A percentile compares a stretch with the other conserved stretches of the same genome.
These are phyloP conservation scores for Albifimbria verrucaria DNA, from an alignment of 2,329 filamentous ascomycete genomes.

Conservation along the genomic window DNA sequence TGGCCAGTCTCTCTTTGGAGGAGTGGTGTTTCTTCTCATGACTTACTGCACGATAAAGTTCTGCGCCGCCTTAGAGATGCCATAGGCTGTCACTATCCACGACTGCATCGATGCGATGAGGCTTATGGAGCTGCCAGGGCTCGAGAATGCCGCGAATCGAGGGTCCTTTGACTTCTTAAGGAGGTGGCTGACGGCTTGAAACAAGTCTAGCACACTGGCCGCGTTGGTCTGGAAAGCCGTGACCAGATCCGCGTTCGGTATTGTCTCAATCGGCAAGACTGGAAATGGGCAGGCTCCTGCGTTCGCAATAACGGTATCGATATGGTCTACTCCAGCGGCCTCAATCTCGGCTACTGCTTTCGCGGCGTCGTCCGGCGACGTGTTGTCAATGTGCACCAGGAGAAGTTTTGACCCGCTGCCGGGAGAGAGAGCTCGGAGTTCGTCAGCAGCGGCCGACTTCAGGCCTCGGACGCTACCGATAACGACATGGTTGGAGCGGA, in stretches of 20 bases:
- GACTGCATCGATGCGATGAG: neutral
- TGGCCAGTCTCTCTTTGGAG: neutral
- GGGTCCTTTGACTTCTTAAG: neutral
- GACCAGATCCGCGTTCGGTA: neutral
- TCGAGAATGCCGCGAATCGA: neutral
- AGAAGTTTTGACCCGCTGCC: neutral
- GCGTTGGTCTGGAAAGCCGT: slow-evolving; percentile 1
- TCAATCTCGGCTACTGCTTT: neutral
- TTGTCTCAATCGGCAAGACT: neutral
- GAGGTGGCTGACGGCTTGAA: neutral
- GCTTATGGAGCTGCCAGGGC: neutral
- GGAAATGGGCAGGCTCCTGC: neutral
- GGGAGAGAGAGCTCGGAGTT: neutral
- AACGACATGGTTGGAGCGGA: neutral
- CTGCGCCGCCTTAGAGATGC: neutral
- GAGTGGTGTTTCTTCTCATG: neutral
- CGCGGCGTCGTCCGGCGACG: neutral
- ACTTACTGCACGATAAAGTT: slow-evolving; percentile 1
- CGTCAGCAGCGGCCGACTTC: neutral
- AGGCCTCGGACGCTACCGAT: slow-evolving; percentile 1
- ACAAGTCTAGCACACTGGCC: neutral
- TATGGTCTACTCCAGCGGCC: neutral
- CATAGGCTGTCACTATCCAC: neutral
- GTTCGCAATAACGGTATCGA: neutral
- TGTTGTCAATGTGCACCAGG: neutral